Evolutionary conservation across 1,139 yeast genomes (phyloP).

Genomic region (Debaryomyces fabryi): DNA sequence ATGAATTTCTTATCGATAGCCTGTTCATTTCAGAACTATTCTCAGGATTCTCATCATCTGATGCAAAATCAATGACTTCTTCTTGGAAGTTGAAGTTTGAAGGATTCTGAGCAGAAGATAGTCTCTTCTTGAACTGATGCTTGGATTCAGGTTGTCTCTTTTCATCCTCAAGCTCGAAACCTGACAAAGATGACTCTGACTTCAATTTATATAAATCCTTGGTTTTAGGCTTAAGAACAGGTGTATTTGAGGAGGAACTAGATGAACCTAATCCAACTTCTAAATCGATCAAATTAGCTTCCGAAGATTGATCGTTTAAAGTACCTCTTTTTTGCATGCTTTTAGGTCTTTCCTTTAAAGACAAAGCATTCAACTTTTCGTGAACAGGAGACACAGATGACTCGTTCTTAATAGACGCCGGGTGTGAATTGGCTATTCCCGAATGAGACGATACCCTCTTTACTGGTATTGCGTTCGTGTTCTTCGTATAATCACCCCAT

Average conservation of each 20-base stretch:
- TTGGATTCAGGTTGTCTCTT: constrained; percentile 17
- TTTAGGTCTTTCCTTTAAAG: neutral
- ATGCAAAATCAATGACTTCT: constrained; percentile 51
- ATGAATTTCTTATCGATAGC: constrained; percentile 44
- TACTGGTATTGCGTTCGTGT: neutral
- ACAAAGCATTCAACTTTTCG: constrained; percentile 1
- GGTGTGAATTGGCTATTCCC: neutral
- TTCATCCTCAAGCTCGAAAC: constrained; percentile 31
- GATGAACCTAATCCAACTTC: constrained; percentile 43
- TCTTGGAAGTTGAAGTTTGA: constrained; percentile 41
- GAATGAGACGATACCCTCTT: constrained; percentile 1
- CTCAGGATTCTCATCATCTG: constrained; percentile 50
- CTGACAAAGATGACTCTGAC: constrained; percentile 20
- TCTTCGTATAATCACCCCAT: constrained; percentile 7
- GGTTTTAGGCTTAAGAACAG: constrained; percentile 20
- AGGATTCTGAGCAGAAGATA: constrained; percentile 35
- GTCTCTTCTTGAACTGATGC: constrained; percentile 37
- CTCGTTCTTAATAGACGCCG: neutral
- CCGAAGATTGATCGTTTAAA: constrained; percentile 11
- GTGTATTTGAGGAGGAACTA: constrained; percentile 28
- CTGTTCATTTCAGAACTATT: constrained; percentile 45
- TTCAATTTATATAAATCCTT: constrained; percentile 10
- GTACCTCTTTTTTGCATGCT: neutral
- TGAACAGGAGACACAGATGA: neutral
- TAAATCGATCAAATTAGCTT: constrained; percentile 40